A percentile compares a stretch with the other conserved stretches of the same genome.
Conservation (phyloP, 805 yeast species). For the Saccharomycopsis vini region DNA sequence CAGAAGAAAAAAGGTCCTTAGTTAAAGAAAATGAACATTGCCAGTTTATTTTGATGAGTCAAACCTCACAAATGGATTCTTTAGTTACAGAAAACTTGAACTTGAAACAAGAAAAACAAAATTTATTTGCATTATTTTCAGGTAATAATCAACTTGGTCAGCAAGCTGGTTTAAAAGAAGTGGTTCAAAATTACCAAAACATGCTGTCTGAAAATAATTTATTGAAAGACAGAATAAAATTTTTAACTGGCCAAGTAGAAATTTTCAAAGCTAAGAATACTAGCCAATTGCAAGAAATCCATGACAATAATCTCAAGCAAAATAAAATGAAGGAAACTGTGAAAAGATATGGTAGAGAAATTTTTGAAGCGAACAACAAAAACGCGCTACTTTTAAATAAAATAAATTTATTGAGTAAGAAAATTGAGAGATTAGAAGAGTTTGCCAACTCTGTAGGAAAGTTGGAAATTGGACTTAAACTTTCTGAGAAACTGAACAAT, state of each 20-base stretch:
- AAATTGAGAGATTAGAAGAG: slow-evolving; percentile 32
- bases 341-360: background rate
- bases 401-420: slow-evolving; percentile 44
- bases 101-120: slow-evolving; percentile 29
- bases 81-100: slow-evolving; percentile 42
- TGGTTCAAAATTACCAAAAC: slow-evolving; percentile 30
- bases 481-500: background rate
- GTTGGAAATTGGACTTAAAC: slow-evolving; percentile 18
- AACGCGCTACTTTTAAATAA: slow-evolving; percentile 47
- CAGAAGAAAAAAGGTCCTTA: slow-evolving; percentile 43
- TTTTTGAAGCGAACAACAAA: slow-evolving; percentile 39
- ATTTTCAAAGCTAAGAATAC: slow-evolving; percentile 24
- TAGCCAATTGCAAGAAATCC: slow-evolving; percentile 21
- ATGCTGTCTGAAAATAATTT: background rate
- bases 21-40: slow-evolving; percentile 9
- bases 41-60: background rate
- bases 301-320: slow-evolving; percentile 23
- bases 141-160: background rate
- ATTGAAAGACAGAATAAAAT: slow-evolving; percentile 30
- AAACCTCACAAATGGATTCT: slow-evolving; percentile 27
- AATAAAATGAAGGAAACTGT: background rate
- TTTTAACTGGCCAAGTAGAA: slow-evolving; percentile 26
- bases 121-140: background rate
- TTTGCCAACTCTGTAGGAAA: slow-evolving; percentile 26
- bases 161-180: slow-evolving; percentile 24